Evolutionary conservation across 176 grass and related monocot genomes (phyloP).

Genomic region (Raddia guianensis): DNA sequence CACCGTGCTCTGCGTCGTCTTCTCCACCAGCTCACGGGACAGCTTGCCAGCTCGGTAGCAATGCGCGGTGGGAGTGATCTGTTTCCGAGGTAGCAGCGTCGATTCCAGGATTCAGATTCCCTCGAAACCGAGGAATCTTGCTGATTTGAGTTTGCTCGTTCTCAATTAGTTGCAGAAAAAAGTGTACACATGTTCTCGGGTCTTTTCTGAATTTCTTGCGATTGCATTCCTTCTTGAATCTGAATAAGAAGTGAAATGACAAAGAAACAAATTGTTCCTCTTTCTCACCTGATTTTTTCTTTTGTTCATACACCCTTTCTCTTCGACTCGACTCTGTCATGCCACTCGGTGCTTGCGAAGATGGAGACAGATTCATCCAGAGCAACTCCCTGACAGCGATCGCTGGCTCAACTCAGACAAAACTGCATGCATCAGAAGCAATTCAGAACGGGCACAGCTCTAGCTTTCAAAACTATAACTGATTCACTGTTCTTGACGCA

Average conservation of each 20-base stretch:
- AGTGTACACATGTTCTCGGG: conserved; percentile 5
- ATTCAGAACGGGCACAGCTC: too few species aligned
- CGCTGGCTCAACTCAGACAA: not conserved
- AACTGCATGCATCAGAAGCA: too few species aligned
- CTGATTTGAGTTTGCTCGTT: conserved; percentile 25
- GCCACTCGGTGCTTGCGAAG: not conserved
- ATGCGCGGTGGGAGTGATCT: not conserved
- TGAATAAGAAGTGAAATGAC: conserved; percentile 32
- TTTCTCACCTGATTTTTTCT: not conserved
- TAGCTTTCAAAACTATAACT: too few species aligned
- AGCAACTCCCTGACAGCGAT: not conserved
- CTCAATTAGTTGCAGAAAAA: conserved; percentile 14
- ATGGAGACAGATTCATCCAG: not conserved
- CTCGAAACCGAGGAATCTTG: conserved; percentile 13
- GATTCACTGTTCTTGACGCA: not conserved
- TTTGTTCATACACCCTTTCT: not conserved
- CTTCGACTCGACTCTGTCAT: not conserved
- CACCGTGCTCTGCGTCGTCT: conserved; percentile 50
- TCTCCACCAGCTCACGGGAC: conserved; percentile 37
- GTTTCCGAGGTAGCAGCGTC: conserved; percentile 17
- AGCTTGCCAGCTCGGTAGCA: conserved; percentile 22
- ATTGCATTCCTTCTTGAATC: conserved; percentile 42
- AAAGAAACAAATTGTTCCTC: not conserved
- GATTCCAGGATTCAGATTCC: not conserved
- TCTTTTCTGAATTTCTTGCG: not conserved